Percentiles rank a stretch among this genome's conserved stretches.
Evolutionary conservation across 305 asterid species (phyloP).

Genomic region (Solanum hybrid): DNA sequence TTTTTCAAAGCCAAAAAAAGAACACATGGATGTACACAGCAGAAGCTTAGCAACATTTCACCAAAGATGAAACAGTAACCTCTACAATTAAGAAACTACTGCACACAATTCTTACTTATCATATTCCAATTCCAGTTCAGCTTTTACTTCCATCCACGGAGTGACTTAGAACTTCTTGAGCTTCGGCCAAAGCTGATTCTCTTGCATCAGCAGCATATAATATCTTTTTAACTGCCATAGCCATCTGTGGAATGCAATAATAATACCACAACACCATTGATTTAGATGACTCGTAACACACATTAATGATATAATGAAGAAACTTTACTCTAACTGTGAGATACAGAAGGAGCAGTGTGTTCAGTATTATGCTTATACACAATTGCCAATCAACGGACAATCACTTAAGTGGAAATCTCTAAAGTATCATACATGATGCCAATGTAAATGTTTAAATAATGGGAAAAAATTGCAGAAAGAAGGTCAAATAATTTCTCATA

Average conservation of each 20-base stretch:
- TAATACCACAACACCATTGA: neutral
- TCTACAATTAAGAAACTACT: conserved; percentile 2
- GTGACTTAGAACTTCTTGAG: conserved; percentile 40
- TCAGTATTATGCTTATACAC: neutral
- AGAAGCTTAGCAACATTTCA: neutral
- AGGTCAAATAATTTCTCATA: neutral
- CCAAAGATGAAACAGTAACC: neutral
- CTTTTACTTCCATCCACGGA: conserved; percentile 19
- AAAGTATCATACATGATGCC: neutral
- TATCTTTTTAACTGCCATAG: conserved; percentile 62
- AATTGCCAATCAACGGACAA: neutral
- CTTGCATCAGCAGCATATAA: conserved; percentile 68
- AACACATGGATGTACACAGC: neutral
- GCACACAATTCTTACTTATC: neutral
- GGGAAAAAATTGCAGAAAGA: neutral
- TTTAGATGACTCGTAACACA: neutral
- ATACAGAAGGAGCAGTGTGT: neutral
- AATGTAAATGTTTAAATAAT: neutral
- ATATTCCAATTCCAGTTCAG: conserved; percentile 1
- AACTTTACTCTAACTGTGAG: neutral
- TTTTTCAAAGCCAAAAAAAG: neutral
- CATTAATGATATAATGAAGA: neutral
- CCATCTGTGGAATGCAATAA: conserved; percentile 40
- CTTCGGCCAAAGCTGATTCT: conserved; percentile 61
- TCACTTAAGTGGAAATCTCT: neutral